Conservation (phyloP, 1,139 yeast species). For the Zhuliangozyma blackwelliae region DNA sequence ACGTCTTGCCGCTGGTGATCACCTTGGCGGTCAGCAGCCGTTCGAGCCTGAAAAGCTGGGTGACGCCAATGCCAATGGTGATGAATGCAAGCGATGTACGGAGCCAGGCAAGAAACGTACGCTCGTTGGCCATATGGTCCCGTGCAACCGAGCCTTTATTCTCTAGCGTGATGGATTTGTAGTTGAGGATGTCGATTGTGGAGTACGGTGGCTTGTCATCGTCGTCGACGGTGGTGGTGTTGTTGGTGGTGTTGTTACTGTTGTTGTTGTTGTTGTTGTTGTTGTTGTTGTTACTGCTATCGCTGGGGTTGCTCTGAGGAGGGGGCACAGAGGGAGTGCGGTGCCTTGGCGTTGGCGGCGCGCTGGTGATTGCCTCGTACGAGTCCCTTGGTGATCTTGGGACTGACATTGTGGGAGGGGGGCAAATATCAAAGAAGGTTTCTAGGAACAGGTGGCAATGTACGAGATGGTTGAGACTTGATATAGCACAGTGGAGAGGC, state of each 20-base stretch:
- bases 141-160: constrained; percentile 48
- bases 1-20: constrained; percentile 2
- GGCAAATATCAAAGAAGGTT: too few species aligned
- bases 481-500: too few species aligned
- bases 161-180: constrained; percentile 31
- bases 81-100: constrained; percentile 51
- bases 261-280: not conserved
- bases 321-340: too few species aligned
- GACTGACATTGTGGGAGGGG: too few species aligned
- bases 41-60: constrained; percentile 38
- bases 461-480: too few species aligned
- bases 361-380: too few species aligned
- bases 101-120: constrained; percentile 75
- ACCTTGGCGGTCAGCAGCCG: constrained; percentile 17
- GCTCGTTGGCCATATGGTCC: constrained; percentile 67
- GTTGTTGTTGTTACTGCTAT: not conserved
- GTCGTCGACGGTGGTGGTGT: not conserved
- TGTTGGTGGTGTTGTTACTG: not conserved
- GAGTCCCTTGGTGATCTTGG: too few species aligned
- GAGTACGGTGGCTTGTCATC: too few species aligned
- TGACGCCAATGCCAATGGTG: constrained; percentile 40
- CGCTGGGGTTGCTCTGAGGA: too few species aligned
- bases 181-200: constrained; percentile 6
- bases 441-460: too few species aligned
- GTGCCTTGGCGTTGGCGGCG: too few species aligned